Evolutionary conservation across 495 filamentous ascomycete genomes (phyloP).

Genomic region (Penicillium psychrofluorescens): DNA sequence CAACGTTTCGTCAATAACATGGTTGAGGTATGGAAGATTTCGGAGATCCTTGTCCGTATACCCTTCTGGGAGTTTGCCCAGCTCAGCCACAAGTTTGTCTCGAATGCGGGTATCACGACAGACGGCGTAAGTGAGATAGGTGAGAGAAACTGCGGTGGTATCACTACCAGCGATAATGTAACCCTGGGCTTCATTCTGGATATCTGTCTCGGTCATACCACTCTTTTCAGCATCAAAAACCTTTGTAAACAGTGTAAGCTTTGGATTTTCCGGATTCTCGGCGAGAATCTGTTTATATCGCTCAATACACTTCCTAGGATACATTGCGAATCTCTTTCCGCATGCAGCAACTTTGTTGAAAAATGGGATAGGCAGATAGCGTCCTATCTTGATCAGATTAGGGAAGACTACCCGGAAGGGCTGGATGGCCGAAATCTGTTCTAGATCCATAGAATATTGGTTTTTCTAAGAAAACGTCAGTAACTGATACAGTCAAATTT

Average conservation of each 20-base stretch:
- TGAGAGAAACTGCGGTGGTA: constrained; percentile 39
- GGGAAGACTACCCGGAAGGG: constrained; percentile 31
- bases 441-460: constrained; percentile 33
- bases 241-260: constrained; percentile 42
- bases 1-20: constrained; percentile 42
- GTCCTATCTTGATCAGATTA: constrained; percentile 5
- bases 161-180: constrained; percentile 49
- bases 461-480: constrained; percentile 21
- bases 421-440: constrained; percentile 17
- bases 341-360: constrained; percentile 32
- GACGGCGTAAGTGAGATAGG: constrained; percentile 34
- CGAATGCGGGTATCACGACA: constrained; percentile 21
- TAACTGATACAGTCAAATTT: background rate
- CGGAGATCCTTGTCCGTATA: constrained; percentile 29
- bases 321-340: constrained; percentile 38
- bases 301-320: constrained; percentile 29
- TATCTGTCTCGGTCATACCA: constrained; percentile 28
- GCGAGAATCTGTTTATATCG: constrained; percentile 35
- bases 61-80: constrained; percentile 23
- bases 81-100: constrained; percentile 32
- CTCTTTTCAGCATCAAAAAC: constrained; percentile 30
- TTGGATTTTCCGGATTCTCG: constrained; percentile 25
- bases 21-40: constrained; percentile 30
- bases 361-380: constrained; percentile 8
- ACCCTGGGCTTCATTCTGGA: constrained; percentile 29